A percentile compares a stretch with the other conserved stretches of the same genome.
Conservation (phyloP, 768 basidiomycete species). For the Amylocystis lapponica region DNA sequence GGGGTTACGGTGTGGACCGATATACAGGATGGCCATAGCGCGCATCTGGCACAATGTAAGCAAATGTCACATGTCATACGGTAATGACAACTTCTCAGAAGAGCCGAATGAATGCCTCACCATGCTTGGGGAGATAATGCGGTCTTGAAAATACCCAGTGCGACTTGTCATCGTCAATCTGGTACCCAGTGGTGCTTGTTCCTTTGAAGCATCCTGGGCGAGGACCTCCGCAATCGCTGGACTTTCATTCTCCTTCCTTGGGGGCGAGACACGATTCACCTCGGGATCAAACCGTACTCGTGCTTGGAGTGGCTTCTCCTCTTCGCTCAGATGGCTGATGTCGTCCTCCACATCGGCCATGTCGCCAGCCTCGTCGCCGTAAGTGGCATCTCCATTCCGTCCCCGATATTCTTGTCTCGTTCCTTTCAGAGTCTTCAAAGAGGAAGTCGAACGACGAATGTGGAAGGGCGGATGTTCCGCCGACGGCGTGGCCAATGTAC, state of each 20-base stretch:
- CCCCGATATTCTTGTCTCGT: conserved; percentile 1
- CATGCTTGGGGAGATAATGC: conserved; percentile 94
- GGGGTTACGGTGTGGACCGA: conserved; percentile 90
- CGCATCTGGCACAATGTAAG: conserved; percentile 71
- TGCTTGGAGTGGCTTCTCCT: conserved; percentile 70
- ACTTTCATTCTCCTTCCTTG: conserved; percentile 1
- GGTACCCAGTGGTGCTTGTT: conserved; percentile 65
- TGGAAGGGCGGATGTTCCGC: conserved; percentile 15
- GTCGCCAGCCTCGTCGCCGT: conserved; percentile 40
- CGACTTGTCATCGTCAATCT: conserved; percentile 93
- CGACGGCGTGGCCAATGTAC: conserved; percentile 18
- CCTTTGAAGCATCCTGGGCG: conserved; percentile 2
- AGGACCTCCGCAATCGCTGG: too few species aligned
- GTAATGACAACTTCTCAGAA: not conserved
- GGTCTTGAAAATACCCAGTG: conserved; percentile 89
- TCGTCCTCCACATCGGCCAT: conserved; percentile 46
- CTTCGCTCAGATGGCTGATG: conserved; percentile 45
- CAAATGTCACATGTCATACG: conserved; percentile 7
- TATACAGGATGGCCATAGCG: conserved; percentile 96
- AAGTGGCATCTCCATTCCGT: not conserved
- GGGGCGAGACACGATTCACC: conserved; percentile 11
- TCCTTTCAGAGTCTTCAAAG: conserved; percentile 2
- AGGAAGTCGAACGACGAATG: conserved; percentile 11
- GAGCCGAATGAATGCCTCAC: conserved; percentile 42
- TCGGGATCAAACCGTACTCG: conserved; percentile 49